Percentiles rank a stretch among this genome's conserved stretches.
These are phyloP conservation scores for Papiliotrema terrestris DNA, from an alignment of 1,284 basidiomycete genomes.

Conservation along the genomic window DNA sequence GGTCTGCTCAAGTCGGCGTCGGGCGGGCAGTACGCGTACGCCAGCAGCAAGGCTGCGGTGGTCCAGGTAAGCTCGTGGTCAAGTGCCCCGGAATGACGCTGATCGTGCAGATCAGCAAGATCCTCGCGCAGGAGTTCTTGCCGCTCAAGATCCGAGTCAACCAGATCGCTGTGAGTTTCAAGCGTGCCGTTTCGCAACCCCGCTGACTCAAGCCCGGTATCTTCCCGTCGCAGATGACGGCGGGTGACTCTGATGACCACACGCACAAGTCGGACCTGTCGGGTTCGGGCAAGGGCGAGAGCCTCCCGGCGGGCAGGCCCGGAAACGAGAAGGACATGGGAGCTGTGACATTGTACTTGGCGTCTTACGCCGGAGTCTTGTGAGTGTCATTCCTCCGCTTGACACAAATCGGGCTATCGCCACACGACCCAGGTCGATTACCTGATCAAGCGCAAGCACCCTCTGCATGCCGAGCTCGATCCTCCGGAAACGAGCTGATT, in stretches of 20 bases:
- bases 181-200: constrained; percentile 6
- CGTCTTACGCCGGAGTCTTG: constrained; percentile 26
- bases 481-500: neutral
- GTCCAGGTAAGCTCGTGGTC: constrained; percentile 35
- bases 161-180: constrained; percentile 32
- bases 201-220: constrained; percentile 15
- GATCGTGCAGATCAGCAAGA: constrained; percentile 21
- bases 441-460: too few relatives aligned
- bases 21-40: constrained; percentile 38
- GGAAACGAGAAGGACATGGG: constrained; percentile 36
- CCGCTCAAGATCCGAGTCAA: constrained; percentile 38
- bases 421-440: too few relatives aligned
- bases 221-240: constrained; percentile 39
- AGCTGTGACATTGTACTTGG: constrained; percentile 25
- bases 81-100: too few relatives aligned
- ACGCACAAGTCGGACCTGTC: constrained; percentile 36
- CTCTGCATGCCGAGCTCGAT: neutral
- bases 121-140: constrained; percentile 33
- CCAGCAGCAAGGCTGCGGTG: constrained; percentile 32
- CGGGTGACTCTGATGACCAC: constrained; percentile 26
- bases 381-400: constrained; percentile 8
- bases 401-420: too few relatives aligned
- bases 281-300: constrained; percentile 24
- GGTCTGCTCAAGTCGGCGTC: constrained; percentile 36
- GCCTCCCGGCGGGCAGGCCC: constrained; percentile 27